Evolutionary conservation across 805 yeast species (phyloP).

Genomic region (Pichia nakasei): DNA sequence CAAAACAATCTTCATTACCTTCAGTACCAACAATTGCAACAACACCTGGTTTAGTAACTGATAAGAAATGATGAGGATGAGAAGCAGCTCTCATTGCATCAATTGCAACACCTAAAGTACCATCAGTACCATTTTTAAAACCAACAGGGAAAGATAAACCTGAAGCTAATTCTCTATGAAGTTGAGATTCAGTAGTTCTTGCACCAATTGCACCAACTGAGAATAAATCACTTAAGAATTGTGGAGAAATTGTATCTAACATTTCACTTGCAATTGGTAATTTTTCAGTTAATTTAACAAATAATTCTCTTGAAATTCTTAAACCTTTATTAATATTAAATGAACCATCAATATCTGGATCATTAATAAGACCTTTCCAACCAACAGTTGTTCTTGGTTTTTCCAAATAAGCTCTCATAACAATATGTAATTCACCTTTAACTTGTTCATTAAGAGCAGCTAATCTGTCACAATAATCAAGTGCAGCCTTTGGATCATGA

Average conservation of each 20-base stretch:
- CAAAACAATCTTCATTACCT: slow-evolving; percentile 85
- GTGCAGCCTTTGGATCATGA: slow-evolving; percentile 88
- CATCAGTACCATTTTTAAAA: slow-evolving; percentile 97
- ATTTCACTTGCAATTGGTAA: slow-evolving; percentile 95
- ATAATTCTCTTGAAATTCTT: slow-evolving; percentile 79
- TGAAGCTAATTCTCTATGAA: slow-evolving; percentile 94
- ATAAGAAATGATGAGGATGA: slow-evolving; percentile 87
- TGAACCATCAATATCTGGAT: slow-evolving; percentile 89
- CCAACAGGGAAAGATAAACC: slow-evolving; percentile 98
- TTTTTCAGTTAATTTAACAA: slow-evolving; percentile 69
- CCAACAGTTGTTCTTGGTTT: slow-evolving; percentile 99
- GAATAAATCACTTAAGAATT: slow-evolving; percentile 85
- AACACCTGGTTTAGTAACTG: slow-evolving; percentile 93
- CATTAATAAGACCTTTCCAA: slow-evolving; percentile 97
- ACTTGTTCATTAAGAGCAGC: slow-evolving; percentile 49
- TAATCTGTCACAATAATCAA: slow-evolving; percentile 73
- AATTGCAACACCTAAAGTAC: slow-evolving; percentile 85
- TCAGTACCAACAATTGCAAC: slow-evolving; percentile 94
- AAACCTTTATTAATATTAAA: slow-evolving; percentile 94
- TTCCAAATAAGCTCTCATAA: slow-evolving; percentile 97
- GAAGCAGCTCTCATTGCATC: slow-evolving; percentile 92
- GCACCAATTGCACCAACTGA: slow-evolving; percentile 98
- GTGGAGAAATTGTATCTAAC: slow-evolving; percentile 97
- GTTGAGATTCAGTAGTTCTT: slow-evolving; percentile 95
- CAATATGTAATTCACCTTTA: slow-evolving; percentile 67